Conservation (phyloP, 805 yeast species). For the Ogataea nakhonphanomensis region DNA sequence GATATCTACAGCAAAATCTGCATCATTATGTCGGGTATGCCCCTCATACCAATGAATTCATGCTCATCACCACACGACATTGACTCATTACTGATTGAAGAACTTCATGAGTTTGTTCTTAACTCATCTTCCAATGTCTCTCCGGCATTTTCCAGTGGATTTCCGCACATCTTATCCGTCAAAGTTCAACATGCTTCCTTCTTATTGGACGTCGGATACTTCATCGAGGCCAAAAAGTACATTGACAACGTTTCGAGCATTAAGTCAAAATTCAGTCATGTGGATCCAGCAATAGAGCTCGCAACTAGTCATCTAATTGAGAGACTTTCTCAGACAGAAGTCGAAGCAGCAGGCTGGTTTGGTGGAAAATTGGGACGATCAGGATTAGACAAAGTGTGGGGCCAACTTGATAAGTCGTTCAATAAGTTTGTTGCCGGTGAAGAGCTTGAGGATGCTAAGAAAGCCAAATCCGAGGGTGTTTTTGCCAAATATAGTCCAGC, state of each 20-base stretch:
- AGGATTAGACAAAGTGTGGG: constrained; percentile 72
- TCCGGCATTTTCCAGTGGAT: constrained; percentile 32
- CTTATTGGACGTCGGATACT: constrained; percentile 64
- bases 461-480: constrained; percentile 46
- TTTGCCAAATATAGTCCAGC: constrained; percentile 71
- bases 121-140: constrained; percentile 33
- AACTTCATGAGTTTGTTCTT: constrained; percentile 60
- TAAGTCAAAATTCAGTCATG: constrained; percentile 36
- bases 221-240: constrained; percentile 59
- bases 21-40: constrained; percentile 31
- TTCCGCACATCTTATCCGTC: constrained; percentile 52
- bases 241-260: constrained; percentile 47
- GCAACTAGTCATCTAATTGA: constrained; percentile 39
- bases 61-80: constrained; percentile 28
- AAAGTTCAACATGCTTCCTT: constrained; percentile 66
- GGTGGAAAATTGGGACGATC: constrained; percentile 44
- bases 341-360: constrained; percentile 62
- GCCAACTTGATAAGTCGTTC: constrained; percentile 76
- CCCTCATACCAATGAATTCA: constrained; percentile 23
- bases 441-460: constrained; percentile 41
- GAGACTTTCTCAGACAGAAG: constrained; percentile 42
- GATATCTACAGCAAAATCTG: constrained; percentile 40
- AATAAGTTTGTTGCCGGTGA: constrained; percentile 86
- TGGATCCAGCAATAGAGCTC: constrained; percentile 33
- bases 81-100: constrained; percentile 56